phyloP scores from a whole-genome alignment of 768 basidiomycete genomes.

The Xerocomellus chrysenteron region DNA sequence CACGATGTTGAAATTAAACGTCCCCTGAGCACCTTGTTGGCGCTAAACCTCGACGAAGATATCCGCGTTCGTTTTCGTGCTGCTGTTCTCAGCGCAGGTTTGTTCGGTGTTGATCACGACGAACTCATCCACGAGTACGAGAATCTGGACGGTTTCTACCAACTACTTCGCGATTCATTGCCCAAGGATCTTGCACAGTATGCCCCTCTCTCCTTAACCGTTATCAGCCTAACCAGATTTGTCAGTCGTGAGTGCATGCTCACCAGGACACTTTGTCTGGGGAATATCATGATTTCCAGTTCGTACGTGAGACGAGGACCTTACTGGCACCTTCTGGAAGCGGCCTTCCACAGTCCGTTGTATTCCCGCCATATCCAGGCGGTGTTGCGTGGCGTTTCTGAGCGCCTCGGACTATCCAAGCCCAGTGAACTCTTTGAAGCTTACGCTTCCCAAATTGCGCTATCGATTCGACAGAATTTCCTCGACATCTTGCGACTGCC shows the following conservation, averaged over 20 bases:
- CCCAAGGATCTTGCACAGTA: conserved; percentile 50
- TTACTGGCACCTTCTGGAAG: conserved; percentile 87
- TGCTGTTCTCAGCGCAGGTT: conserved; percentile 54
- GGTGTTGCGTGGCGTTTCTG: conserved; percentile 60
- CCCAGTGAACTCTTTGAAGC: conserved; percentile 69
- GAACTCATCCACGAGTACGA: conserved; percentile 30
- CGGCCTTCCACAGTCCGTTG: conserved; percentile 38
- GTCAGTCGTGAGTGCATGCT: conserved; percentile 72
- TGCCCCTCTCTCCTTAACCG: conserved; percentile 21
- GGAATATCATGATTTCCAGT: conserved; percentile 77
- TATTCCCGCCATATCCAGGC: conserved; percentile 39
- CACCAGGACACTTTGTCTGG: conserved; percentile 67
- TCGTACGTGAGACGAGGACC: conserved; percentile 75
- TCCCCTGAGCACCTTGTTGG: conserved; percentile 50
- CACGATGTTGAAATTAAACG: conserved; percentile 31
- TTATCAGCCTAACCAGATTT: conserved; percentile 9
- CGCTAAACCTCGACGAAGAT: conserved; percentile 66
- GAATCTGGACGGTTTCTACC: conserved; percentile 41
- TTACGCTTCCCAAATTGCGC: conserved; percentile 76
- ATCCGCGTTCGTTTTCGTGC: conserved; percentile 82
- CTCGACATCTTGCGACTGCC: conserved; percentile 62
- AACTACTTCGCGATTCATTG: conserved; percentile 44
- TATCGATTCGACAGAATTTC: conserved; percentile 53
- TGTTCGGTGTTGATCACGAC: conserved; percentile 47
- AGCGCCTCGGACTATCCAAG: conserved; percentile 61